These are phyloP conservation scores for Bruguiera gymnorhiza DNA, from an alignment of 345 rosid genomes.

Conservation along the genomic window DNA sequence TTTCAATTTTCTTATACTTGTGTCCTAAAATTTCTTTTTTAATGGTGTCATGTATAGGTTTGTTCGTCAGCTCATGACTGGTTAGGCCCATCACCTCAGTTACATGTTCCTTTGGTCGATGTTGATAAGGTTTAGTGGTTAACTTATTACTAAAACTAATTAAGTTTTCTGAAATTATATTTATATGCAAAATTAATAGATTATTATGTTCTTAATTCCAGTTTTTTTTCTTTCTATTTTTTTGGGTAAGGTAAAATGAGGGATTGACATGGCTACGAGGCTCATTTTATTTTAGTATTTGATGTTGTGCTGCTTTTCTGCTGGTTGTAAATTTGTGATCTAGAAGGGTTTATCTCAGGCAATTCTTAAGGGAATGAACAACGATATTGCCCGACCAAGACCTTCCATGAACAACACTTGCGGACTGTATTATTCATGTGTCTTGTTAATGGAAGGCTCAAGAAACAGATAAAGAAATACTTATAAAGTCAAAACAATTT, in stretches of 20 bases:
- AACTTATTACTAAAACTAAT: background rate
- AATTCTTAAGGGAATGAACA: background rate
- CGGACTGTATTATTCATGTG: no score
- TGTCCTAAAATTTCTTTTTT: conserved; percentile 4
- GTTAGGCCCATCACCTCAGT: conserved; percentile 68
- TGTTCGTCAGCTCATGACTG: conserved; percentile 49
- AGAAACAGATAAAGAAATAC: no score
- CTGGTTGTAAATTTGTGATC: background rate
- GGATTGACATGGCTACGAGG: background rate
- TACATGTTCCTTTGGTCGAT: conserved; percentile 86
- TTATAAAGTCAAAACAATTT: no score
- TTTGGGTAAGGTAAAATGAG: background rate
- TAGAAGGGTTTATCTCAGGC: background rate
- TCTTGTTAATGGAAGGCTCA: no score
- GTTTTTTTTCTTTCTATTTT: background rate
- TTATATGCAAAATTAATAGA: background rate
- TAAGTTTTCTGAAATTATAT: background rate
- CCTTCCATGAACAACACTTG: background rate
- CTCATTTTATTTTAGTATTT: background rate
- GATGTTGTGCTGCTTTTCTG: background rate
- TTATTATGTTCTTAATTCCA: background rate
- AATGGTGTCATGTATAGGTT: conserved; percentile 39
- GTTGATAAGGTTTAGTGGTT: conserved; percentile 78
- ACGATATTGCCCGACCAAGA: background rate
- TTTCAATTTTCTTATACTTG: background rate